Percentiles rank a stretch among this genome's conserved stretches.
These are phyloP conservation scores for Epichloe typhina DNA, from an alignment of 2,329 filamentous ascomycete genomes.

Conservation along the genomic window DNA sequence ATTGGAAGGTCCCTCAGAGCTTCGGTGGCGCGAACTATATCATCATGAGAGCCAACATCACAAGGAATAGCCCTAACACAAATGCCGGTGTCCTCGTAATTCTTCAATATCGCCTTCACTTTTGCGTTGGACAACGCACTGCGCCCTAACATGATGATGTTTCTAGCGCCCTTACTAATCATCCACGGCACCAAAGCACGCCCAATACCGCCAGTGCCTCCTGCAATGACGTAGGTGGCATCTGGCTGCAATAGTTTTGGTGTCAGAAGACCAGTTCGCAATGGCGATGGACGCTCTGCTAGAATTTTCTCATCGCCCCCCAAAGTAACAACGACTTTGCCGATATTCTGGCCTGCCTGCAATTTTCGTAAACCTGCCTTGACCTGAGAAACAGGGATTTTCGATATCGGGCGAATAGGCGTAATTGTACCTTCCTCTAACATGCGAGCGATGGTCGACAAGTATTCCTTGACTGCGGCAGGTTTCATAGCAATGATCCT, in stretches of 20 bases:
- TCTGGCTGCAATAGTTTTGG: neutral
- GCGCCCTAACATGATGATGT: neutral
- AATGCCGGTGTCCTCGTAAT: neutral
- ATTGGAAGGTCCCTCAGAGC: neutral
- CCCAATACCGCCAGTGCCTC: neutral
- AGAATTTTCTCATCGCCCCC: neutral
- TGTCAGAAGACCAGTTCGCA: neutral
- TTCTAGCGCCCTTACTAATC: neutral
- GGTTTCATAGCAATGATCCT: too few species aligned
- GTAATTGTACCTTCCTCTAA: too few species aligned
- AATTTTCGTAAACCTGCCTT: constrained; percentile 27
- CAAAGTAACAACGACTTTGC: constrained; percentile 25
- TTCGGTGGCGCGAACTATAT: neutral
- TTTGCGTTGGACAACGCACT: neutral
- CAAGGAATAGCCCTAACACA: neutral
- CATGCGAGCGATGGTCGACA: too few species aligned
- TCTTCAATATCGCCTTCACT: neutral
- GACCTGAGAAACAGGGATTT: constrained; percentile 16
- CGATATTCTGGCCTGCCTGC: constrained; percentile 25
- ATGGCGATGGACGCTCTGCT: too few species aligned
- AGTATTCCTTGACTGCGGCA: too few species aligned
- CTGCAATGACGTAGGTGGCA: neutral
- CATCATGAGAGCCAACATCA: neutral
- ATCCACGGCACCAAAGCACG: neutral
- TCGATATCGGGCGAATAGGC: constrained; percentile 1